Evolutionary conservation across 2,329 filamentous ascomycete species (phyloP), one percentile per base, ranked within the genome.

Genomic region (Aureobasidium vineae): DNA sequence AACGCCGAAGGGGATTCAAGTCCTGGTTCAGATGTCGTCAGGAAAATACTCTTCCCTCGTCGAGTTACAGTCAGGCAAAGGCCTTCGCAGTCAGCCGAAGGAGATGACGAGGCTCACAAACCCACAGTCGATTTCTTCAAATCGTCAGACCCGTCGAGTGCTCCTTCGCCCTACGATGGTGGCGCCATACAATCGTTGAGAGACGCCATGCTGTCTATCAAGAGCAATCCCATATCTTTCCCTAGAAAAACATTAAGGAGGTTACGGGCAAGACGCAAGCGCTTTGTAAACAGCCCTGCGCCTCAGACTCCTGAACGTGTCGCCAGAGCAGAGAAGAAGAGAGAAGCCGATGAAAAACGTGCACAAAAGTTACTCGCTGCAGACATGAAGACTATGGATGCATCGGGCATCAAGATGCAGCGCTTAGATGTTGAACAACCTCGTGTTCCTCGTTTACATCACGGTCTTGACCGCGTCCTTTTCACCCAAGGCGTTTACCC

Each of bases 401-500:
- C 59, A 11, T 40, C 45, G n/a, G 15, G 15, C 31, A n/a, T 40
- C 19, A 16, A 41, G 8, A 15, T 67, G 66, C 28, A 61, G 11
- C 23, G 64, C 31, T 38, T 69, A 19, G 26, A 38, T 6, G 72
- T 82, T 47, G 76, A 82, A 28, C 81, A 82, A 47, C 77, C 83
- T 2, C 79, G 80, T 15, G 83, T 88, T 13, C 90, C 92, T 1
- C 78, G 78, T 31, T 80, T 97, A 2, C 81, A 86, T 1, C 89
- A 95, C 74, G 89, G 90, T 7, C 82, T 97, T 38, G 91, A 96
- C 69, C 85, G 92, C 66, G 94, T 96, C n/a, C 80, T 99, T 2
- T 99, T 99, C 83, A 99, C 97, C 73, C 89, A 89, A 1, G 93
- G 95, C 26, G 91, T 97, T 43, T 97, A 97, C 76, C 88, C 91